Conservation (phyloP, 176 grass and related monocot genomes). For the Carex pumila region DNA sequence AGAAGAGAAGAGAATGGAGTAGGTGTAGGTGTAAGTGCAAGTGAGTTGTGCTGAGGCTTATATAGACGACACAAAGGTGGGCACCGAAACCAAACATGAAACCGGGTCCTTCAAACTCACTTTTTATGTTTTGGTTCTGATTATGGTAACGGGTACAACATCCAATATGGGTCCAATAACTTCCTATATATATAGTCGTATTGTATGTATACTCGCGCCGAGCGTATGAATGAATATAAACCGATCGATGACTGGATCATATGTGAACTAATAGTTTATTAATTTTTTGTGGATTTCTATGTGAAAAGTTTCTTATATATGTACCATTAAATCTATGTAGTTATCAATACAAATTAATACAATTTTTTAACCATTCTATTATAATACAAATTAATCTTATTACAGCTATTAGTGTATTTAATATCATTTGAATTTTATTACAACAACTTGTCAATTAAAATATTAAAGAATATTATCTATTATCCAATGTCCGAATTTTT, state of each 20-base stretch:
- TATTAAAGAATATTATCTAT: no score
- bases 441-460: background rate
- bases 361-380: background rate
- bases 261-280: background rate
- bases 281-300: background rate
- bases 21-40: background rate
- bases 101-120: background rate
- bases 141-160: background rate
- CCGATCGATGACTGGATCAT: background rate
- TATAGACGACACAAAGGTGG: background rate
- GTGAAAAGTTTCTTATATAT: background rate
- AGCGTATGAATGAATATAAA: background rate
- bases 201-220: background rate
- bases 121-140: background rate
- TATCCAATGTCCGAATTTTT: no score
- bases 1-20: background rate
- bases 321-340: background rate
- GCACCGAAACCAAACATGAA: slow-evolving; percentile 8
- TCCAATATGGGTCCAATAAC: background rate
- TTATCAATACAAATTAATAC: no score
- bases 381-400: background rate
- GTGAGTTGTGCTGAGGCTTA: background rate
- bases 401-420: background rate
- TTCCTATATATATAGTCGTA: no score
- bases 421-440: background rate